Base-by-base conservation (phyloP, 2,329 filamentous ascomycete genomes). In the Coniochaeta hoffmannii region DNA sequence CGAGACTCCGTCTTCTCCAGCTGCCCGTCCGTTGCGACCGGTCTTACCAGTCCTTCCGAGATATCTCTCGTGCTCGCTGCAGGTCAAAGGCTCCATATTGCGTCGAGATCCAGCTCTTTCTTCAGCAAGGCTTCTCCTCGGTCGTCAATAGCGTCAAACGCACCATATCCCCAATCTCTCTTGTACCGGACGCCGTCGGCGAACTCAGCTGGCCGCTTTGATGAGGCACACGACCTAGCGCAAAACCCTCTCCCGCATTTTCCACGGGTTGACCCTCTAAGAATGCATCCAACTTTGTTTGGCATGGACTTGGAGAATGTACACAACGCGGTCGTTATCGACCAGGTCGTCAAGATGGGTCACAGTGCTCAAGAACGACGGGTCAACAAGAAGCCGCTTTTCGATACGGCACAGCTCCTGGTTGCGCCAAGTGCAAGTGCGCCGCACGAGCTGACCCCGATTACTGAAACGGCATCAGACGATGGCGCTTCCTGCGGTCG, bases 331-430 rank as follows among this genome's bases (percentile, higher is more conserved):
- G 49, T 51, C n/a, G 22, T 12, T 5, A 24, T 51, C 9, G 49
- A 51, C 30, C 49, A 51, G 49, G n/a, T 51, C 15, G 49, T 51
- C 8, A 51, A 51, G 30, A 34, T 51, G 28, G 49, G 49, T 11
- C 28, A 34, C 15, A 51, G 32, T 22, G 49, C 49, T 8, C 49
- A 51, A 32, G 49, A 51, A 26, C 26, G 49, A 34, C 26, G 49
- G 30, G 26, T 34, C 15, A 5, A 15, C 30, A 11, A 3, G 8
- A 31, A 19, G 31, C 6, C 49, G 19, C 49, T 28, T 6, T 34
- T 31, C 17, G 31, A 51, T 6, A 46, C 24, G 41, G 7, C 24
- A 19, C 24, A 19, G 14, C 49, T 51, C 11, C 10, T 51, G 14
- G 49, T 14, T 22, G 31, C 28, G 32, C 4, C 49, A 32, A 9